phyloP scores from a whole-genome alignment of 768 basidiomycete species.

The Rhizopogon vesiculosus region DNA sequence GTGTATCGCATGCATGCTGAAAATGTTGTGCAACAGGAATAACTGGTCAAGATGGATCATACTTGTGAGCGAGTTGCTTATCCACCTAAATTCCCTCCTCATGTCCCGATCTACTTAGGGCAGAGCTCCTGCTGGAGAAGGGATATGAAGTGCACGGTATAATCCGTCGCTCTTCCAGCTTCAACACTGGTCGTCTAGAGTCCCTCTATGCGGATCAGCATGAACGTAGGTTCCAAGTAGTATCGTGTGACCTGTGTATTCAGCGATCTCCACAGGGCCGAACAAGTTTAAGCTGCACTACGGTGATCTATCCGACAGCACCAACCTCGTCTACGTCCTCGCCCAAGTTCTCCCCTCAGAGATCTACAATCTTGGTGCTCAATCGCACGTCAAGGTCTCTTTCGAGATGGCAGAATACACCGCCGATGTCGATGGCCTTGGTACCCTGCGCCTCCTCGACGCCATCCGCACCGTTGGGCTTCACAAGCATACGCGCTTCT shows the following conservation, averaged over 20 bases:
- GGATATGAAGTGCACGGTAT: slow-evolving; percentile 94
- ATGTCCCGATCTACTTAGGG: slow-evolving; percentile 36
- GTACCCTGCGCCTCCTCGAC: slow-evolving; percentile 92
- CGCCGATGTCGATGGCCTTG: slow-evolving; percentile 93
- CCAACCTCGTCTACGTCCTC: slow-evolving; percentile 95
- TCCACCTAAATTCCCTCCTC: not conserved
- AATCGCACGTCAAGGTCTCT: slow-evolving; percentile 98
- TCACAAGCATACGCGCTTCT: slow-evolving; percentile 90
- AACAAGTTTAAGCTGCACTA: slow-evolving; percentile 83
- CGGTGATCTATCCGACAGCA: slow-evolving; percentile 92
- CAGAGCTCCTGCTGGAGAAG: slow-evolving; percentile 79
- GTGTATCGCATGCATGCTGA: not conserved
- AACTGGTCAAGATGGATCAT: slow-evolving; percentile 95
- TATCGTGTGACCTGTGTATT: slow-evolving; percentile 4
- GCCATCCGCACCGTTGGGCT: slow-evolving; percentile 95
- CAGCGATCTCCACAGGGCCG: slow-evolving; percentile 40
- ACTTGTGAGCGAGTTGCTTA: slow-evolving; percentile 54
- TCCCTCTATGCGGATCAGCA: slow-evolving; percentile 93
- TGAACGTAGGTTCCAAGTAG: slow-evolving; percentile 55
- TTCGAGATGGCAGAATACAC: slow-evolving; percentile 99
- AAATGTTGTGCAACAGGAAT: slow-evolving; percentile 53
- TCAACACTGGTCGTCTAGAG: slow-evolving; percentile 94
- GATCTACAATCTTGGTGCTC: slow-evolving; percentile 96
- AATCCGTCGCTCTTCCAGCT: slow-evolving; percentile 95
- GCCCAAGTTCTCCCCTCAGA: slow-evolving; percentile 93